Evolutionary conservation across 495 filamentous ascomycete genomes (phyloP), one percentile per base, ranked within the genome.

Genomic region (Articulospora tetracladia): DNA sequence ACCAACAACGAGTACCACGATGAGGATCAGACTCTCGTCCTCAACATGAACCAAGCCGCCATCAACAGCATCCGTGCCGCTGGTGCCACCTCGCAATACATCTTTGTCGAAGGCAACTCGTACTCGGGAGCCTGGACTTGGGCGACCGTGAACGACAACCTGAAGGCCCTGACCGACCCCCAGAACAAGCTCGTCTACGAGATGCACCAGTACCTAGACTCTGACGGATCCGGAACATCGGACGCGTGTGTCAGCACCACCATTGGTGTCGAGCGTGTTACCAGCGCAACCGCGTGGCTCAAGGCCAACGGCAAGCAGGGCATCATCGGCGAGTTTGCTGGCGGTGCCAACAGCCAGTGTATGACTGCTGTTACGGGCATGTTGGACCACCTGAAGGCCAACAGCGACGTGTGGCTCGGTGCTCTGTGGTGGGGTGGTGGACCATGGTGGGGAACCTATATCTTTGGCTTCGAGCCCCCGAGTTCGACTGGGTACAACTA

Each of bases 281-380:
- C 75, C 23, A 78, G 74, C 12, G 88, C 89, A 11, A 91, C 89
- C 3, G 70, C 72, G 27, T 92, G 88, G 88, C 74, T 91, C 59
- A 81, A 84, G 71, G 67, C 73, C 13, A 89, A 90, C 73, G 71
- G 72, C 63, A 89, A 90, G 77, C 77, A 77, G 66, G 87, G 76
- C 23, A 72, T 91, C 60, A 70, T 92, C 39, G 88, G 89, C 27
- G 88, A 91, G 74, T 86, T 87, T 53, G 88, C 86, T 15, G 88
- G 83, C 53, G 88, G 86, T 25, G 74, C 80, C 59, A 91, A 90
- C 69, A 65, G 75, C 1, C 77, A 76, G 62, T 92, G 88, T 67
- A 76, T 88, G 73, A 57, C 66, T 1, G 88, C 88, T 23, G 71
- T 91, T 28, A 76, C 79, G 63, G 86, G 82, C 27, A 81, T 90